Percentiles rank a stretch among this genome's conserved stretches.
These are phyloP conservation scores for Dendrothele bispora DNA, from an alignment of 768 basidiomycete species.

Conservation along the genomic window DNA sequence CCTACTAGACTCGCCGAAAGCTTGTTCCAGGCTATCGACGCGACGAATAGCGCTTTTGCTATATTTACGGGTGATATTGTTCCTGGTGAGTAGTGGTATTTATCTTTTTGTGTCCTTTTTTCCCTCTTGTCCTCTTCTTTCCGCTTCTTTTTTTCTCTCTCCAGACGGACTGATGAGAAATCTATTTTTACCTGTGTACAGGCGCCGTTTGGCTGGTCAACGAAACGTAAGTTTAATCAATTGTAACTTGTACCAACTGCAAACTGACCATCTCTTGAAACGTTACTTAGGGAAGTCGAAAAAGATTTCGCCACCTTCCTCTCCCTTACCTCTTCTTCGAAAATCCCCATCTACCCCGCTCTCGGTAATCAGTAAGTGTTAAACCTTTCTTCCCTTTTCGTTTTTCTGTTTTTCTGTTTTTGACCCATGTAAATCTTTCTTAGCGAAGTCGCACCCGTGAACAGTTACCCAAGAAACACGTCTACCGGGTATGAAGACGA, in stretches of 20 bases:
- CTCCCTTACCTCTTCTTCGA: slow-evolving; percentile 46
- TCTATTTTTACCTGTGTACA: slow-evolving; percentile 14
- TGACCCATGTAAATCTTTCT: neutral
- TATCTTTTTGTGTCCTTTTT: neutral
- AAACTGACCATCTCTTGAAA: neutral
- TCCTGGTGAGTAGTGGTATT: slow-evolving; percentile 39
- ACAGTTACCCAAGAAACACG: slow-evolving; percentile 55
- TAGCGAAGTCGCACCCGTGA: slow-evolving; percentile 60
- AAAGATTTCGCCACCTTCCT: slow-evolving; percentile 42
- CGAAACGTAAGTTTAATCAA: slow-evolving; percentile 31
- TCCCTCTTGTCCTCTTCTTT: no score
- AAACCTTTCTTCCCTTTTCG: neutral
- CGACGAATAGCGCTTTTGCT: slow-evolving; percentile 40
- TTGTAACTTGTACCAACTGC: neutral
- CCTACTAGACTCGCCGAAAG: slow-evolving; percentile 47
- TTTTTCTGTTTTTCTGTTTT: neutral
- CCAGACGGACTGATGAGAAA: neutral
- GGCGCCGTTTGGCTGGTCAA: slow-evolving; percentile 52
- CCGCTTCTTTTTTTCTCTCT: no score
- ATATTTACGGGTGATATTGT: slow-evolving; percentile 69
- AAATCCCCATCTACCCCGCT: slow-evolving; percentile 49
- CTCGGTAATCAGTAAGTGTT: slow-evolving; percentile 55
- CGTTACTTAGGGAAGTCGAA: slow-evolving; percentile 42
- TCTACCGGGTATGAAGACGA: slow-evolving; percentile 28
- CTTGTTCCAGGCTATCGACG: slow-evolving; percentile 45